Percentiles rank a stretch among this genome's conserved stretches.
phyloP scores from a whole-genome alignment of 768 basidiomycete genomes.

The Multifurca ochricompacta region DNA sequence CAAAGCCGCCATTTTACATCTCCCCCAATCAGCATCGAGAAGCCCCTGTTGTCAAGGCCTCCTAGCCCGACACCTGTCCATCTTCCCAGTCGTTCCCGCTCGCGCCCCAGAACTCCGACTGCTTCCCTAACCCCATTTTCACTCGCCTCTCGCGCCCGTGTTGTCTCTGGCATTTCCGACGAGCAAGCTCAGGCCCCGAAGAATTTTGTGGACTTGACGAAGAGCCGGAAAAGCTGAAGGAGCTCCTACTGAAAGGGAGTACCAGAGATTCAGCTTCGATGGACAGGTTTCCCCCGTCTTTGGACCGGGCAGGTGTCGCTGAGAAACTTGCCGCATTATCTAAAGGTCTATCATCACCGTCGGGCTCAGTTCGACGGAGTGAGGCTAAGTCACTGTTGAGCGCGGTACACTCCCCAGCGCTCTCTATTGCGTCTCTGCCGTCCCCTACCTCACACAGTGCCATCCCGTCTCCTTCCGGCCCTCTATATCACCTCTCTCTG shows the following conservation, averaged over 20 bases:
- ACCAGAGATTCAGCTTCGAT: constrained; percentile 31
- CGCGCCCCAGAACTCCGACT: constrained; percentile 11
- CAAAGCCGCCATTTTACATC: background rate
- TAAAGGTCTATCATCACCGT: constrained; percentile 14
- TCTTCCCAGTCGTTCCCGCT: constrained; percentile 13
- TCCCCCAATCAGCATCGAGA: constrained; percentile 3
- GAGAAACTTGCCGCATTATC: constrained; percentile 22
- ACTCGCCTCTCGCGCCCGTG: constrained; percentile 47
- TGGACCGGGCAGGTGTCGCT: constrained; percentile 26
- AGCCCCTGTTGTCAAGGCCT: constrained; percentile 6
- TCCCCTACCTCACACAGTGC: constrained; percentile 6
- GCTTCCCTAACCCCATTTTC: constrained; percentile 38
- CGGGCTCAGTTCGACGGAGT: constrained; percentile 25
- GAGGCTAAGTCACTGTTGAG: constrained; percentile 40
- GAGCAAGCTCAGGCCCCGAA: constrained; percentile 71
- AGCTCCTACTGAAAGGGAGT: constrained; percentile 54
- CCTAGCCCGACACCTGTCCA: constrained; percentile 4
- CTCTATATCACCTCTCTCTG: constrained; percentile 18
- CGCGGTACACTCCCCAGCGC: constrained; percentile 28
- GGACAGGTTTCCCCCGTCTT: constrained; percentile 28
- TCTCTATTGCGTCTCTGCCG: constrained; percentile 4
- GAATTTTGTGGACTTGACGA: constrained; percentile 80
- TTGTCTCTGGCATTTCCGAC: constrained; percentile 63
- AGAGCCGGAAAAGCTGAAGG: constrained; percentile 68
- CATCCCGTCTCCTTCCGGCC: constrained; percentile 14